A percentile compares a stretch with the other conserved stretches of the same genome.
Evolutionary conservation across 352 stramenopile genomes (phyloP).

Genomic region (Thraustochytrium sp.): DNA sequence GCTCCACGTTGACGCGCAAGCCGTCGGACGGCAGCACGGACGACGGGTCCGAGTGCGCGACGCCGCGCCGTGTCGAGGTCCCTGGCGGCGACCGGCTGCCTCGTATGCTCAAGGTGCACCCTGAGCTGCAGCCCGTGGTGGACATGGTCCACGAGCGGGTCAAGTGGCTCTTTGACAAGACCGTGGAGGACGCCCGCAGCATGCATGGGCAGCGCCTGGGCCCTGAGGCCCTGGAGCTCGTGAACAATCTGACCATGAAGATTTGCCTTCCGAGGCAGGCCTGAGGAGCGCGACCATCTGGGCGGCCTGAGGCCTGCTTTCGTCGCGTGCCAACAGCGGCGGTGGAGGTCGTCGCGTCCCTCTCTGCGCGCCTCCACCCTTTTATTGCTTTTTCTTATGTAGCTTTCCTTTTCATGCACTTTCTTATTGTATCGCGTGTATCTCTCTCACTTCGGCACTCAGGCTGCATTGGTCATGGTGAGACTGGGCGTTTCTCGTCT

Average conservation of each 20-base stretch:
- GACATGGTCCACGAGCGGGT: conserved; percentile 15
- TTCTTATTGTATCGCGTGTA: no score
- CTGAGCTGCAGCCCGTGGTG: neutral
- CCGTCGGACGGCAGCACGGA: neutral
- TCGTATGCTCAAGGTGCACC: neutral
- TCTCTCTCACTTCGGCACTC: no score
- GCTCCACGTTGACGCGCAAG: neutral
- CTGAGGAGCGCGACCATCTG: no score
- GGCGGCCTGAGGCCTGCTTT: no score
- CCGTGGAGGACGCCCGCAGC: neutral
- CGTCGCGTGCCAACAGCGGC: no score
- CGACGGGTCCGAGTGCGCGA: neutral
- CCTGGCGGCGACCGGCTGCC: neutral
- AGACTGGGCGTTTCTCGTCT: neutral
- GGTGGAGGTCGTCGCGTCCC: no score
- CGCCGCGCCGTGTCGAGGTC: neutral
- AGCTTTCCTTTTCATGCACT: no score
- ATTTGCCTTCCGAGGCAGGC: neutral
- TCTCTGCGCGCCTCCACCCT: no score
- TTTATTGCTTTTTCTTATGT: no score
- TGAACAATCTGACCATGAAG: conserved; percentile 22
- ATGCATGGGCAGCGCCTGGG: neutral
- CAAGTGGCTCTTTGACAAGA: conserved; percentile 13
- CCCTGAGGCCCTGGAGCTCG: neutral
- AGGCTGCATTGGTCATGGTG: no score